Evolutionary conservation across 176 grass and related monocot species (phyloP).

Genomic region (Eragrostis curvula): DNA sequence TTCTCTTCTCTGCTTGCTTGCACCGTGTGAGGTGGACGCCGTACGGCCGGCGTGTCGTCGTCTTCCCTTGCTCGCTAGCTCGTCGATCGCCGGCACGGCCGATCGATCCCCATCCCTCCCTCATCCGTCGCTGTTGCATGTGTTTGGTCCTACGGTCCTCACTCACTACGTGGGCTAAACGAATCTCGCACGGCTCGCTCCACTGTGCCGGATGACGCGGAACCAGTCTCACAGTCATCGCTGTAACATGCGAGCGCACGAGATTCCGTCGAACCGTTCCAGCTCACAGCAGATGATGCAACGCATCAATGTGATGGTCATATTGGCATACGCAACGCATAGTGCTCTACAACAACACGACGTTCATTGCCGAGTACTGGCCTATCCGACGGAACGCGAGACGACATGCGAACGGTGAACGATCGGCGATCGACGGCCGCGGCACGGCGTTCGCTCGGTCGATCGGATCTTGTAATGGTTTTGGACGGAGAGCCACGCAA

Average conservation of each 20-base stretch:
- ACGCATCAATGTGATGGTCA: neutral
- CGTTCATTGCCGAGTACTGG: neutral
- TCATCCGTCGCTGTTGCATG: neutral
- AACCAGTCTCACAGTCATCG: neutral
- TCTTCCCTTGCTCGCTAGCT: neutral
- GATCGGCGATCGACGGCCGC: neutral
- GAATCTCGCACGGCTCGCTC: slow-evolving; percentile 16
- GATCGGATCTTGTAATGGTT: slow-evolving; percentile 35
- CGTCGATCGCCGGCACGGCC: neutral
- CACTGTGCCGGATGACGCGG: neutral
- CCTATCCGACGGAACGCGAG: too few relatives aligned
- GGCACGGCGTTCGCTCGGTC: neutral
- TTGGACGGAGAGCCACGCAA: neutral
- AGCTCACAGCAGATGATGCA: neutral
- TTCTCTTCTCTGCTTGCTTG: neutral
- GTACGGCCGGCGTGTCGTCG: slow-evolving; percentile 45
- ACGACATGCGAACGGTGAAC: neutral
- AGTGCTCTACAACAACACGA: neutral
- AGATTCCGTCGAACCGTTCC: neutral
- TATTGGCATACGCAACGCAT: neutral
- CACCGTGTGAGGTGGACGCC: slow-evolving; percentile 31
- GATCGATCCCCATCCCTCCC: neutral
- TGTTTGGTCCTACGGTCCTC: neutral
- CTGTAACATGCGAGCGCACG: neutral
- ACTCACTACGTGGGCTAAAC: neutral